Conservation (phyloP, 768 basidiomycete genomes). For the Boletus reticuloceps region DNA sequence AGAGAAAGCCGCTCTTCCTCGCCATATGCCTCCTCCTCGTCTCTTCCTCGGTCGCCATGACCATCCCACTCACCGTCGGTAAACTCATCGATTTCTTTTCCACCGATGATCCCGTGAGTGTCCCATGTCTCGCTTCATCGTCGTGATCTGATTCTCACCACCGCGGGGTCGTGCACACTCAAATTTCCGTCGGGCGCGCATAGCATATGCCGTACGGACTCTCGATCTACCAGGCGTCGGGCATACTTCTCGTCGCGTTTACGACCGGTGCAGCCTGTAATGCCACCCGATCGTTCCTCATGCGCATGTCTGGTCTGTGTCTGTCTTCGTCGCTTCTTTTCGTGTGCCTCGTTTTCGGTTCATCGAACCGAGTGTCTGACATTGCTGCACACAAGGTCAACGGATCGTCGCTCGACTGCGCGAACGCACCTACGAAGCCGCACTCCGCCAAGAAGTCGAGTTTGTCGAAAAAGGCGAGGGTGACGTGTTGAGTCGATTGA, state of each 20-base stretch:
- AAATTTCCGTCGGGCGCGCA: background rate
- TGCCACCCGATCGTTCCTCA: constrained; percentile 76
- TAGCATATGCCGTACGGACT: constrained; percentile 81
- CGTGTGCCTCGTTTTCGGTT: too few species aligned
- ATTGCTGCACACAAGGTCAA: constrained; percentile 48
- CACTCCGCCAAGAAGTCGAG: constrained; percentile 87
- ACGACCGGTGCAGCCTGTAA: constrained; percentile 87
- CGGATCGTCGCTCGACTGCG: constrained; percentile 87
- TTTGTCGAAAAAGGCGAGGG: constrained; percentile 92
- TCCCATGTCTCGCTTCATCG: too few species aligned
- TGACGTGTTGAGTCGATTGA: constrained; percentile 88
- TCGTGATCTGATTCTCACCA: background rate
- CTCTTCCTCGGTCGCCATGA: constrained; percentile 91
- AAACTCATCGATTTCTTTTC: constrained; percentile 94
- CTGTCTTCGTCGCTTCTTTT: background rate
- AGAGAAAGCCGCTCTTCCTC: constrained; percentile 68
- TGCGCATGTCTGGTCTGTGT: constrained; percentile 74
- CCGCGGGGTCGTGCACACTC: too few species aligned
- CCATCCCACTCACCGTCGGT: constrained; percentile 90
- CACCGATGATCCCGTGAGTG: constrained; percentile 56
- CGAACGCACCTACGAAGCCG: constrained; percentile 78
- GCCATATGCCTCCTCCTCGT: constrained; percentile 80
- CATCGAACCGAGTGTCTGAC: background rate
- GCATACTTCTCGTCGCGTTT: constrained; percentile 68
- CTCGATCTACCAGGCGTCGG: constrained; percentile 77